These are phyloP conservation scores for Candida silvicultrix DNA, from an alignment of 805 yeast species.

Conservation along the genomic window DNA sequence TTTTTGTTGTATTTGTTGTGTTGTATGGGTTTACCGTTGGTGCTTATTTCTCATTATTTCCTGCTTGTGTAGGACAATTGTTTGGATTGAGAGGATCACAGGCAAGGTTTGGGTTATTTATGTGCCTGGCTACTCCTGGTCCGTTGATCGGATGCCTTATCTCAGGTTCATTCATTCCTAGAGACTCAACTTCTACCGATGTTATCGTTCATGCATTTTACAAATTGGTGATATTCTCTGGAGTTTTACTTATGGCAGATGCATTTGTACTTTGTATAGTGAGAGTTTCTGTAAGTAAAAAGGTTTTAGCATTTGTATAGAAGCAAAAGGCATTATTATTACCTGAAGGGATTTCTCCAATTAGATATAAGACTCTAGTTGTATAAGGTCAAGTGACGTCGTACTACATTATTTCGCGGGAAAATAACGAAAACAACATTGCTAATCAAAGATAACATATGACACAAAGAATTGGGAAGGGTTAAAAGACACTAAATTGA, in stretches of 20 bases:
- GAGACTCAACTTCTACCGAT: not conserved
- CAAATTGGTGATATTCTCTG: not conserved
- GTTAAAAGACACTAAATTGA: no score
- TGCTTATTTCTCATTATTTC: not conserved
- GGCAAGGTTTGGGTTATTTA: not conserved
- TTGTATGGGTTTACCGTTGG: not conserved
- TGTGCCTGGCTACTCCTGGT: not conserved
- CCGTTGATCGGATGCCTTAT: not conserved
- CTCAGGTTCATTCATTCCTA: not conserved
- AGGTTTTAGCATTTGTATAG: not conserved
- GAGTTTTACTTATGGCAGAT: not conserved
- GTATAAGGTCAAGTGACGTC: not conserved
- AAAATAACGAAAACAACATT: not conserved
- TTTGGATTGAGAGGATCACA: not conserved
- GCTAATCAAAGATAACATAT: not conserved
- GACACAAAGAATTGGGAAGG: not conserved
- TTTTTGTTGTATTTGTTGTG: not conserved
- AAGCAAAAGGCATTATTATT: no score
- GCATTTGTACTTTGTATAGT: not conserved
- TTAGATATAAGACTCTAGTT: no score
- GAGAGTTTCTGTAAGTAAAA: not conserved
- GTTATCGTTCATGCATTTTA: not conserved
- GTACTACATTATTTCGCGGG: not conserved
- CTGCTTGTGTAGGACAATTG: not conserved
- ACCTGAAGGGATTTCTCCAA: no score